Percentiles rank a stretch among this genome's conserved stretches.
Evolutionary conservation across 805 yeast genomes (phyloP).

Genomic region (Saturnispora galanensis): DNA sequence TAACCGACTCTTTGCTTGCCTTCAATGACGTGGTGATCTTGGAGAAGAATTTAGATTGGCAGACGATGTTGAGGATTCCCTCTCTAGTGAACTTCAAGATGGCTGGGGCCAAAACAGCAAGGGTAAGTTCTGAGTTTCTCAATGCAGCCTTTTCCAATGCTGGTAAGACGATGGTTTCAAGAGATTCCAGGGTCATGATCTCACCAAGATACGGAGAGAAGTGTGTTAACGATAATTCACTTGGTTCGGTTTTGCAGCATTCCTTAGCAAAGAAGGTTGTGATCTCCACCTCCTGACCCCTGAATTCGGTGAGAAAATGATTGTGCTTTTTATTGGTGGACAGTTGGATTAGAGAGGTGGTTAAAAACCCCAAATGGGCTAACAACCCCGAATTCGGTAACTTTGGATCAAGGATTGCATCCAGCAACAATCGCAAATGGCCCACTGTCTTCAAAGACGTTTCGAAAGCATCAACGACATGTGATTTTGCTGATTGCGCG

Average conservation of each 20-base stretch:
- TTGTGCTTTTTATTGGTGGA: not conserved
- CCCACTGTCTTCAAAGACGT: slow-evolving; percentile 13
- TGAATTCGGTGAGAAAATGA: slow-evolving; percentile 9
- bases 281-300: slow-evolving; percentile 11
- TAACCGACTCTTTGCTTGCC: slow-evolving; percentile 59
- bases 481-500: slow-evolving; percentile 26
- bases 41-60: slow-evolving; percentile 34
- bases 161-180: slow-evolving; percentile 29
- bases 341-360: slow-evolving; percentile 2
- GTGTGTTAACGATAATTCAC: slow-evolving; percentile 11
- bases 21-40: slow-evolving; percentile 50
- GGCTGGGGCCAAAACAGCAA: slow-evolving; percentile 43
- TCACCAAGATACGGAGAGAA: slow-evolving; percentile 15
- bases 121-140: slow-evolving; percentile 67
- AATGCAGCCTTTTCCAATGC: slow-evolving; percentile 63
- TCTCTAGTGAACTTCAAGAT: slow-evolving; percentile 33
- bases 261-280: slow-evolving; percentile 27
- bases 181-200: slow-evolving; percentile 9
- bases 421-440: slow-evolving; percentile 1
- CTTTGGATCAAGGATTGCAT: slow-evolving; percentile 13
- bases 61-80: slow-evolving; percentile 34
- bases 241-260: slow-evolving; percentile 29
- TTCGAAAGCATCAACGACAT: slow-evolving; percentile 19
- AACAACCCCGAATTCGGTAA: slow-evolving; percentile 16
- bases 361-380: slow-evolving; percentile 17